Base-by-base conservation (phyloP, 305 asterid species). In the Stenogyne calaminthoides region DNA sequence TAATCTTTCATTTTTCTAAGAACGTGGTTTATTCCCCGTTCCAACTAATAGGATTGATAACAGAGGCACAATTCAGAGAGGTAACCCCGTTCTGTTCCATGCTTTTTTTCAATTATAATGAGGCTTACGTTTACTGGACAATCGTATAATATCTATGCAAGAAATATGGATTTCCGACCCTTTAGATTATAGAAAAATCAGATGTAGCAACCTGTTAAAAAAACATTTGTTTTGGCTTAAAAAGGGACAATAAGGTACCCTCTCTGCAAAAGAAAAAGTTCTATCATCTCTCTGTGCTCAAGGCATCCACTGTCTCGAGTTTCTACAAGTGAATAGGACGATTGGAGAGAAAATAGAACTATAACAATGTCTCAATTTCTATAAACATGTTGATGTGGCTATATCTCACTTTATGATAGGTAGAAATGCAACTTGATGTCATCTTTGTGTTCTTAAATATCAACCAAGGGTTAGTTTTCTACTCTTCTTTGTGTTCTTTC, bases 1-100 rank as follows among this genome's bases (percentile, higher is more conserved):
- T 22, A 86, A 80, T 70, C 87, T 76, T 75, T 85, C 86, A 81
- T 91, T 76, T 67, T 80, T 89, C 67, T 72, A 80, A 60, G 92
- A 87, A 75, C 88, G 88, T 75, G 96, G 91, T 82, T 64, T 93
- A 78, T 93, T 93, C 82, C 71, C 96, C 80, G 82, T 80, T 82
- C 82, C 87, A 39, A 40, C 83, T 37, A 75, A 75, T 61, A 83
- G 92, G 82, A 87, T 81, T 86, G 97, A 96, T 90, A 85, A 79
- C 71, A 60, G 52, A 18, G 68, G 39, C 68, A 10, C 51, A 4
- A 63, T 37, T 8, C 22, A 9, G 9, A 37, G 51, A 92, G 97
- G 97, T 90, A 84, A 79, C 64, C 61, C 71, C 71, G 69, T 75
- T 80, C 72, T 69, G 70, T 74, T 81, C 70, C 52, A 59, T 37